phyloP scores from a whole-genome alignment of 345 rosid genomes.

The Corchorus olitorius region DNA sequence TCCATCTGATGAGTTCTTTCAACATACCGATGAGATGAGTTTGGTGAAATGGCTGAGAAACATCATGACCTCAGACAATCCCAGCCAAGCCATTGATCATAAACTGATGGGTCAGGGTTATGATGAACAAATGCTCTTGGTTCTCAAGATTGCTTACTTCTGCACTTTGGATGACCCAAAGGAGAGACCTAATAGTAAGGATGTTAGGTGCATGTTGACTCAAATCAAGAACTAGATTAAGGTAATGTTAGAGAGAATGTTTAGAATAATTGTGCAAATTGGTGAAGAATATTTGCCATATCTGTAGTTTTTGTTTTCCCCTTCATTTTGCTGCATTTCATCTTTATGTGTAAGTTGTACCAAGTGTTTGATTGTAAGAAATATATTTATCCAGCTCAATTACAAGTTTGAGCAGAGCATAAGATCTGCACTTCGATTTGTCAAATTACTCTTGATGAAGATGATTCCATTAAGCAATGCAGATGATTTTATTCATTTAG shows the following conservation, averaged over 20 bases:
- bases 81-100: slow-evolving; percentile 61
- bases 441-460: background rate
- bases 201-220: slow-evolving; percentile 69
- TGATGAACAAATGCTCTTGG: slow-evolving; percentile 81
- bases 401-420: background rate
- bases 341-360: background rate
- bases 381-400: background rate
- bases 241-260: background rate
- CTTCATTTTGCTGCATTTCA: background rate
- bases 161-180: slow-evolving; percentile 80
- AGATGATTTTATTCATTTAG: background rate
- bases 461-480: background rate
- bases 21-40: slow-evolving; percentile 66
- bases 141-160: slow-evolving; percentile 79
- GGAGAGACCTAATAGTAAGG: slow-evolving; percentile 87
- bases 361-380: background rate
- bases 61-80: slow-evolving; percentile 62
- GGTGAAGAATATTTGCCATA: background rate
- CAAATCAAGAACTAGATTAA: slow-evolving; percentile 48
- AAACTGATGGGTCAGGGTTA: slow-evolving; percentile 56
- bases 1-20: slow-evolving; percentile 88
- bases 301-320: too few relatives aligned
- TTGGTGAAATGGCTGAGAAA: slow-evolving; percentile 82
- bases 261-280: background rate
- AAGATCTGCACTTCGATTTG: background rate